Conservation (phyloP, 371 early-diverging fungal genomes). For the Mortierella sp. region DNA sequence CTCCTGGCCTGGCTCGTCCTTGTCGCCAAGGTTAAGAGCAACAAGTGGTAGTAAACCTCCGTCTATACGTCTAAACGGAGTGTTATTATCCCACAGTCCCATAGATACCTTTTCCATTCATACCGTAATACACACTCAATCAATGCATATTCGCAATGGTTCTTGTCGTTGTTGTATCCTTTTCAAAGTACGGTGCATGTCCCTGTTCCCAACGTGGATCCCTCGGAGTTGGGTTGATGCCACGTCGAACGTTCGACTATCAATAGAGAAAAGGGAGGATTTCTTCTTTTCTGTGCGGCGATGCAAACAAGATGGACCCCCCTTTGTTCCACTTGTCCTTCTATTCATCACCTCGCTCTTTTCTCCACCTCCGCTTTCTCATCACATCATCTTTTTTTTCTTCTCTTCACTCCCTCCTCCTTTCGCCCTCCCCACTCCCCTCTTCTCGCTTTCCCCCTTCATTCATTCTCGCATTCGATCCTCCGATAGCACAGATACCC, state of each 20-base stretch:
- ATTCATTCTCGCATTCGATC: neutral
- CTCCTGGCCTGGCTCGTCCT: slow-evolving; percentile 40
- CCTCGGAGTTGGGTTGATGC: no score
- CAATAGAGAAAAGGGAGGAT: no score
- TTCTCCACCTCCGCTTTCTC: neutral
- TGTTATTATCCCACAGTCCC: neutral
- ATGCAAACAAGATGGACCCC: no score
- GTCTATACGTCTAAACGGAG: no score
- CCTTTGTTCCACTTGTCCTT: neutral
- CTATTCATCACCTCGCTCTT: neutral
- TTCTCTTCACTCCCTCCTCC: neutral
- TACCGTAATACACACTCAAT: no score
- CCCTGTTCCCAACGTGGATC: no score
- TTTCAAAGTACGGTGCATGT: no score
- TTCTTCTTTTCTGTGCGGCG: no score
- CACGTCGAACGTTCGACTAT: no score
- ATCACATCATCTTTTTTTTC: neutral
- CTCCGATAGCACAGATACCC: neutral
- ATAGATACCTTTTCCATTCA: neutral
- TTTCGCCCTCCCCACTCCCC: neutral
- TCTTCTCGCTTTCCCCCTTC: neutral
- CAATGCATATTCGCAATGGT: no score
- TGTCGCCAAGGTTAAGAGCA: slow-evolving; percentile 42
- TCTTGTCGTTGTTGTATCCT: no score
- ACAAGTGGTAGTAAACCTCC: slow-evolving; percentile 43